Conservation (phyloP, 2,329 filamentous ascomycete genomes). For the Mariannaea elegans region DNA sequence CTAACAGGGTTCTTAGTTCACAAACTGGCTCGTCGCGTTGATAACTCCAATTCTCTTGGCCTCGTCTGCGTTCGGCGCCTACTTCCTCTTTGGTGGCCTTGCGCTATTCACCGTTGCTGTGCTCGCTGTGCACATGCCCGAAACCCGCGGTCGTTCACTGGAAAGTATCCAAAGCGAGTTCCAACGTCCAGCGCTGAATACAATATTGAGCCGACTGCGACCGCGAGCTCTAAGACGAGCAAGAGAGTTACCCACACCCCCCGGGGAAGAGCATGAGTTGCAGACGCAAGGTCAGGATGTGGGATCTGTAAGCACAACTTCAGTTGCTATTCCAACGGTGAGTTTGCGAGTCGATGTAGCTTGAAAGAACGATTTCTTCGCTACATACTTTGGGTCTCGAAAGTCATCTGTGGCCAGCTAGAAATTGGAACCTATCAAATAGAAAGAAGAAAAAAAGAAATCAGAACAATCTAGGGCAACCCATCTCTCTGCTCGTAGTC, state of each 20-base stretch:
- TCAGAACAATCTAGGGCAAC: too few species aligned
- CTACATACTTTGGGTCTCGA: too few species aligned
- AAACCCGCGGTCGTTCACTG: slow-evolving; percentile 45
- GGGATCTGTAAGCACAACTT: too few species aligned
- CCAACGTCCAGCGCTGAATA: neutral
- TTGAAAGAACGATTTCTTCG: too few species aligned
- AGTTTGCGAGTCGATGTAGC: too few species aligned
- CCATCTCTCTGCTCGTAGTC: too few species aligned
- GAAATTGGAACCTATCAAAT: too few species aligned
- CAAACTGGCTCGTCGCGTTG: slow-evolving; percentile 54
- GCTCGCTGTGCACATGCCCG: slow-evolving; percentile 48
- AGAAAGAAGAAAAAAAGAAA: too few species aligned
- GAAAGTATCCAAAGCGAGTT: neutral
- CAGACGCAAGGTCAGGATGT: too few species aligned
- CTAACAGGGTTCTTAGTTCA: slow-evolving; percentile 46
- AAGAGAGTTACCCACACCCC: neutral
- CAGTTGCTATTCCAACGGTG: too few species aligned
- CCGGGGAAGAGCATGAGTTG: neutral
- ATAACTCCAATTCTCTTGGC: slow-evolving; percentile 50
- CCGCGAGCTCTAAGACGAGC: neutral
- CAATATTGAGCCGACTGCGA: neutral
- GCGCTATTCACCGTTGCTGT: slow-evolving; percentile 46
- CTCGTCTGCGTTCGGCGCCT: slow-evolving; percentile 48
- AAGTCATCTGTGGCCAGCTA: too few species aligned
- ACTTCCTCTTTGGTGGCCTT: slow-evolving; percentile 52